A percentile compares a stretch with the other conserved stretches of the same genome.
Evolutionary conservation across 352 stramenopile species (phyloP).

Genomic region (Phytopythium montanum): DNA sequence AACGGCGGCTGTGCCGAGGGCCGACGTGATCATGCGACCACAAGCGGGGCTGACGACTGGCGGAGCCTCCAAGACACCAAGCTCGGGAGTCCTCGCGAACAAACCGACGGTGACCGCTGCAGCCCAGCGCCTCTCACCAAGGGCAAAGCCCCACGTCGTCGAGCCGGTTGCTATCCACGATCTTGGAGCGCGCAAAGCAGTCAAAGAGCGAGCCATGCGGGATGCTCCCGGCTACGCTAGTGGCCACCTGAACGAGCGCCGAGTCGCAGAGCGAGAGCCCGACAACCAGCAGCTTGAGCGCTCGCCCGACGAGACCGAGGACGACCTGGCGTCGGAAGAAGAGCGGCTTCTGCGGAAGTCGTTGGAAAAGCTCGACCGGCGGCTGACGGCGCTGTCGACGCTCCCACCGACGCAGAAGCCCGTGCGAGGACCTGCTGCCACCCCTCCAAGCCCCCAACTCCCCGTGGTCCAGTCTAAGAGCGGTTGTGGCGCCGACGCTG

Average conservation of each 20-base stretch:
- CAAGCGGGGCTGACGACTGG: neutral
- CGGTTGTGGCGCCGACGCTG: no score
- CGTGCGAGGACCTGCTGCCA: neutral
- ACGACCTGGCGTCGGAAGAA: slow-evolving; percentile 32
- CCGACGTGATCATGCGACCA: neutral
- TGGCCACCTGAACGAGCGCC: neutral
- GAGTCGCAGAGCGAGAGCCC: neutral
- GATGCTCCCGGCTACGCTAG: neutral
- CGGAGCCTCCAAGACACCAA: no score
- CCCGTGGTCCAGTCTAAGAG: no score
- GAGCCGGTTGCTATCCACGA: neutral
- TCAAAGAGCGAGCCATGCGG: neutral
- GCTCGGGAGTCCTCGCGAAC: neutral
- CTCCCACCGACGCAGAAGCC: neutral
- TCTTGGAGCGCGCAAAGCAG: neutral
- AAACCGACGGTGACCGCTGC: neutral
- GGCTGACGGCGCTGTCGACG: slow-evolving; percentile 22
- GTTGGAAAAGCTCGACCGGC: slow-evolving; percentile 45
- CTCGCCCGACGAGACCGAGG: slow-evolving; percentile 18
- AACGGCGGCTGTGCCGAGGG: neutral
- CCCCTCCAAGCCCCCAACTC: neutral
- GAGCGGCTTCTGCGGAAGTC: slow-evolving; percentile 47
- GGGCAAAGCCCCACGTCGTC: neutral
- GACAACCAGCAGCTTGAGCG: slow-evolving; percentile 6
- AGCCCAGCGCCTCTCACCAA: neutral